Evolutionary conservation across 768 basidiomycete genomes (phyloP), one percentile per base, ranked within the genome.

Genomic region (Mycena pura): DNA sequence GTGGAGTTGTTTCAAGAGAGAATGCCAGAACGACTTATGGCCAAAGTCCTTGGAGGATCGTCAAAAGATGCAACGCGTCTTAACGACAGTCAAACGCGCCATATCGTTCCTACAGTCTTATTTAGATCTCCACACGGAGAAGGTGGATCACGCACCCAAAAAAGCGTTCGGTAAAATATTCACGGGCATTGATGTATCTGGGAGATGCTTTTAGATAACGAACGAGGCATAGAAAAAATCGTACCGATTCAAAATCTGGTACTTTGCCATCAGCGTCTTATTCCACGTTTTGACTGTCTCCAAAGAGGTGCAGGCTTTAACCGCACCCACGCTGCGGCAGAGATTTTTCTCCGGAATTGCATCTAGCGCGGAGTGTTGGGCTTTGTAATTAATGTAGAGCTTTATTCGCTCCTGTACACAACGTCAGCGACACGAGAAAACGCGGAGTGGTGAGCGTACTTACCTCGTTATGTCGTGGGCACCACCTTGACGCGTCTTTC

Each of bases 41-140:
- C 77, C 78, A 55, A 78, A 77, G 58, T 79, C 78, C 76, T 79
- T n/a, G n/a, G n/a, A n/a, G n/a, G n/a, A n/a, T n/a, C n/a, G n/a
- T n/a, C n/a, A n/a, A n/a, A n/a, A n/a, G n/a, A n/a, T n/a, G n/a
- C n/a, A n/a, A n/a, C n/a, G n/a, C n/a, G n/a, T n/a, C n/a, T n/a
- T n/a, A n/a, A n/a, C n/a, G n/a, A n/a, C n/a, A n/a, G n/a, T n/a
- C n/a, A n/a, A n/a, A n/a, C n/a, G n/a, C n/a, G 73, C 77, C 24
- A 74, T 54, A 21, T 77, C 77, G 43, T 75, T 73, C 43, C 76
- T 73, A 9, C 55, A 53, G n/a, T 74, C 19, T 17, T 17, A 27
- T 36, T 34, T 27, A 22, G 47, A n/a, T 28, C 7, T 11, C 1
- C n/a, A 17, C 6, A 29, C 2, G 31, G 7, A 34, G 22, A 5